Base-by-base conservation (phyloP, 805 yeast species). In the Candida glaebosa region DNA sequence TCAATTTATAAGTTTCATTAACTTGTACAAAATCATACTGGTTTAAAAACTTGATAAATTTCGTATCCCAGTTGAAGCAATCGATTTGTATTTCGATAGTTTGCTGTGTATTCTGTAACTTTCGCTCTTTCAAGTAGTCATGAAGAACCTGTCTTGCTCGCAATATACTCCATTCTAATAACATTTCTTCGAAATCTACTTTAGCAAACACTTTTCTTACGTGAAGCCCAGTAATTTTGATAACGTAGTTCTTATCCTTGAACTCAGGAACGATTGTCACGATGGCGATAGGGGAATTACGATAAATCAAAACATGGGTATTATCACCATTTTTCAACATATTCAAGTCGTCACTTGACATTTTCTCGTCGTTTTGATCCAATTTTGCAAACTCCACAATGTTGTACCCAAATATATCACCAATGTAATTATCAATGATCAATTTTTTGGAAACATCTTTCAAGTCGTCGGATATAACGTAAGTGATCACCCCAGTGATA, bases 261-360 rank as follows among this genome's bases (percentile, higher is more conserved):
- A 52, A 45, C 44, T 61, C 50, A n/a, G 73, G 67, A 34, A 68
- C 70, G 34, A 75, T 65, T 0, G 82, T 71, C 22, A 75, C 66
- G 28, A 81, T 65, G 0, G 89, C 88, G 54, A 86, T 80, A 14
- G 93, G 90, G 1, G 81, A 67, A n/a, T 76, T 76, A 54, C 90
- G 76, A 63, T 84, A 85, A 14, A 76, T 56, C 19, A 84, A 69
- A 31, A 82, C 53, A 38, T 74, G 76, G 1, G 87, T 69, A 49
- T 81, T 76, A 12, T 69, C 65, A 16, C 75, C 74, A 16, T 51
- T 51, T 46, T 38, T 54, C 50, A 50, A 65, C 49, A 61, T 69
- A 43, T 44, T 56, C 38, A 39, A 45, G 20, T 55, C 49, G 7
- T 18, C 15, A 14, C 45, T 46, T 37, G 40, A 39, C 39, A 50